Conservation (phyloP, 805 yeast species). For the Yarrowia bubula region DNA sequence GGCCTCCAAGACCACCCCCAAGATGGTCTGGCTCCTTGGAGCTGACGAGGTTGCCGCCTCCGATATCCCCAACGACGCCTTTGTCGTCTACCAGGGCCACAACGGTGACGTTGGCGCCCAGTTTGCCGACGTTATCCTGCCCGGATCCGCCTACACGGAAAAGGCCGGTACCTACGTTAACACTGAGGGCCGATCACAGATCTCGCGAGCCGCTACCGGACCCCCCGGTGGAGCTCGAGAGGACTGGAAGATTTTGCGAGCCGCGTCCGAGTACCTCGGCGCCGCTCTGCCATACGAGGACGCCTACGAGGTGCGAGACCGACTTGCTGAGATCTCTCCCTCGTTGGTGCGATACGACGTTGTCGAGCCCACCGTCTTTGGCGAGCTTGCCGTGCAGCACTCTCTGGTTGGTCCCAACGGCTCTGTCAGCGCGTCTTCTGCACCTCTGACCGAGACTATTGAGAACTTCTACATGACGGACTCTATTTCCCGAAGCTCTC, state of each 20-base stretch:
- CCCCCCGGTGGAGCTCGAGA: constrained; percentile 89
- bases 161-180: constrained; percentile 80
- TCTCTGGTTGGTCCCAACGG: constrained; percentile 40
- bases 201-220: constrained; percentile 80
- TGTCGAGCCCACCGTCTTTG: constrained; percentile 63
- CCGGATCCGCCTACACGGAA: constrained; percentile 87
- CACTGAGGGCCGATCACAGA: constrained; percentile 87
- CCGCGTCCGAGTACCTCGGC: constrained; percentile 73
- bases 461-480: constrained; percentile 86
- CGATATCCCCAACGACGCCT: constrained; percentile 78
- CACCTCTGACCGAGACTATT: constrained; percentile 64
- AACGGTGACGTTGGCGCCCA: constrained; percentile 91
- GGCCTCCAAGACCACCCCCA: constrained; percentile 53
- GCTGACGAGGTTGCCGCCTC: constrained; percentile 74
- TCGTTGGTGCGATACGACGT: constrained; percentile 73
- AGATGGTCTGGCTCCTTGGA: constrained; percentile 74
- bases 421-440: constrained; percentile 46
- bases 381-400: constrained; percentile 54
- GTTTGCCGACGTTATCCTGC: constrained; percentile 80
- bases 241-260: constrained; percentile 86
- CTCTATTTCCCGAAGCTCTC: constrained; percentile 80
- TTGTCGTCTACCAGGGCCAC: constrained; percentile 87
- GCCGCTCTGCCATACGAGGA: constrained; percentile 75
- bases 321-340: constrained; percentile 78
- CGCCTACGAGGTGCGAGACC: constrained; percentile 59